Conservation (phyloP, 2,329 filamentous ascomycete species). For the Cryphonectria nitschkei region DNA sequence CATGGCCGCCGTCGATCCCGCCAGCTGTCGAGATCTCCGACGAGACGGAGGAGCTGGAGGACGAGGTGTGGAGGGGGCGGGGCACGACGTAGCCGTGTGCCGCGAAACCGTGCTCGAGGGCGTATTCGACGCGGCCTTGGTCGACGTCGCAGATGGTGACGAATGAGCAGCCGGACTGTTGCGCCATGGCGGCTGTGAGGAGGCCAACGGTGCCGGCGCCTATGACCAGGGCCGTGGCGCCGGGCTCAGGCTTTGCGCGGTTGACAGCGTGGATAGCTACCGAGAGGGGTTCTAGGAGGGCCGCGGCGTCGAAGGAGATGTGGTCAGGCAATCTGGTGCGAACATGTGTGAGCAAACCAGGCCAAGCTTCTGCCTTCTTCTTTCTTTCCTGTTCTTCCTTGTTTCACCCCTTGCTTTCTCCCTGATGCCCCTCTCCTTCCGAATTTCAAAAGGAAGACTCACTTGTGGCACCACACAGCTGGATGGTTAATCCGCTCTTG, state of each 20-base stretch:
- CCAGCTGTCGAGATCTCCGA: constrained; percentile 54
- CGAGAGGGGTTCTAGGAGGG: constrained; percentile 64
- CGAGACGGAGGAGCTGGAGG: constrained; percentile 50
- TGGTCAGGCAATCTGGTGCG: constrained; percentile 56
- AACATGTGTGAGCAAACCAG: constrained; percentile 29
- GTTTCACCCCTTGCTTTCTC: no score
- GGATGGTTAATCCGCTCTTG: constrained; percentile 67
- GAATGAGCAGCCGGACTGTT: constrained; percentile 60
- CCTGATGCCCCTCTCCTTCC: no score
- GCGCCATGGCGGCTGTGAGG: constrained; percentile 64
- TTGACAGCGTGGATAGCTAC: constrained; percentile 66
- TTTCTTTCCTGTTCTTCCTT: not conserved
- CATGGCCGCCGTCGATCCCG: no score
- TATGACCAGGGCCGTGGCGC: constrained; percentile 64
- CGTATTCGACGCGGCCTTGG: constrained; percentile 62
- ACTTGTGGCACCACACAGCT: constrained; percentile 66
- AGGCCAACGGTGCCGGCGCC: constrained; percentile 67
- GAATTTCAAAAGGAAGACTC: constrained; percentile 32
- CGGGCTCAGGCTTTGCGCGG: constrained; percentile 54
- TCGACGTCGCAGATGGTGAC: constrained; percentile 66
- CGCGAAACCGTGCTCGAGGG: constrained; percentile 60
- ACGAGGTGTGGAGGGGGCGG: constrained; percentile 45
- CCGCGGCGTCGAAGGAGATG: constrained; percentile 62
- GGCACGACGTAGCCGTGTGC: constrained; percentile 62
- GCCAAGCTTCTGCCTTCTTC: not conserved